Base-by-base conservation (phyloP, 2,329 filamentous ascomycete species). In the Hymenoscyphus linearis region DNA sequence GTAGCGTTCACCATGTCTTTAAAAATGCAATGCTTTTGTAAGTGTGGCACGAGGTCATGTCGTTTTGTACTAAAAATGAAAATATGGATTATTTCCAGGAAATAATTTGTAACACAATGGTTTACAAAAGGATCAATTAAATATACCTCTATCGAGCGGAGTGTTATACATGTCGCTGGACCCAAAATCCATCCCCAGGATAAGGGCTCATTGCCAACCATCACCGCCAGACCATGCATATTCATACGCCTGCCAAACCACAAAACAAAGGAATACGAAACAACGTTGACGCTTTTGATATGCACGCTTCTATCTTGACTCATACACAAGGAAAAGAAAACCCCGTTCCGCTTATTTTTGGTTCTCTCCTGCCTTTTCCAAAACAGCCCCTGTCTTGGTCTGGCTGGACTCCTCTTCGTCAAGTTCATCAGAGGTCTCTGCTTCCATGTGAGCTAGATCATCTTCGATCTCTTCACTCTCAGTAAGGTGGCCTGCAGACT, bases 401-500 rank as follows among this genome's bases (percentile, higher is more conserved):
- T 65, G 61, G n/a, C 62, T 60, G 5, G 14, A 57, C 55, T 35
- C 60, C 40, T 47, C 58, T 3, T 66, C 64, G 14, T 67, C 62
- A 16, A 57, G 52, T 12, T 67, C 62, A 22, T 65, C 56, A 14
- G 58, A 59, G 47, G 64, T 65, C 27, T 67, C 66, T 40, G 66
- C 66, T 47, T 64, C 62, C 58, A 68, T 27, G 18, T 62, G 61
- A 18, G 56, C 37, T 1, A 70, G 56, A 56, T 71, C 68, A 40
- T 68, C 67, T 3, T 62, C 64, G 53, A 71, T 70, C 37, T 67
- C 65, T 55, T 70, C 70, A 1, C 58, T 67, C 60, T 70, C 64
- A 5, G 70, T 71, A 3, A 72, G 60, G 47, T 69, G 67, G 4
- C 70, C 70, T 60, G 67, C 64, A 1, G 62, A 55, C 55, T 71